Base-by-base conservation (phyloP, 2,329 filamentous ascomycete species). In the Xylaria multiplex region DNA sequence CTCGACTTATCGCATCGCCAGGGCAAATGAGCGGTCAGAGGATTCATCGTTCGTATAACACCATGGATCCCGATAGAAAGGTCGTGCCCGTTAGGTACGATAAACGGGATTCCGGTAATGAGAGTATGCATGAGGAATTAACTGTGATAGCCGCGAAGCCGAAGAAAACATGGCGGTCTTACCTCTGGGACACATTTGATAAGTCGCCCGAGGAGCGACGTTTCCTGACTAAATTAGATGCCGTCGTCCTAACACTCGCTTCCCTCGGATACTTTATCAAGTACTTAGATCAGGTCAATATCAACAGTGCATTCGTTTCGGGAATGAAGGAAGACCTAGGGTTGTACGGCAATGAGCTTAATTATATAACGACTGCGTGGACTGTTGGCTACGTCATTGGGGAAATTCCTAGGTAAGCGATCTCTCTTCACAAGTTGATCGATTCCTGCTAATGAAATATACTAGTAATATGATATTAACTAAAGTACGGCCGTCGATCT, bases 141-240 rank as follows among this genome's bases (percentile, higher is more conserved):
- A 27, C 30, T 19, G 43, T 55, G 13, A 62, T 70, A 56, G 53
- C 63, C 22, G 27, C 37, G 3, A 72, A 71, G 6, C 80, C 79
- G 0, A 79, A 79, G 53, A 65, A 67, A 40, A 83, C 79, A 27
- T 85, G 83, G 83, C 77, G 77, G 27, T 83, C 81, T 0, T 82
- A 82, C 52, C 9, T 84, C n/a, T 84, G 83, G 82, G 82, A 85
- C 65, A 82, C 81, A 0, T 77, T 84, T 24, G 79, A 81, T 64
- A 81, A 81, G 67, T 77, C 78, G 0, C 78, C 78, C 0, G 77
- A 79, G 54, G 81, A 82, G 65, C 74, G 77, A 2, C 72, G 68
- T 11, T 81, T 82, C 35, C 71, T 83, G 11, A 78, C 81, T 70
- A 83, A 82, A 69, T 71, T 83, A 1, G 81, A 83, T 48, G 77